A percentile compares a stretch with the other conserved stretches of the same genome.
These are phyloP conservation scores for Hanseniaspora hatyaiensis DNA, from an alignment of 805 yeast genomes.

Conservation along the genomic window DNA sequence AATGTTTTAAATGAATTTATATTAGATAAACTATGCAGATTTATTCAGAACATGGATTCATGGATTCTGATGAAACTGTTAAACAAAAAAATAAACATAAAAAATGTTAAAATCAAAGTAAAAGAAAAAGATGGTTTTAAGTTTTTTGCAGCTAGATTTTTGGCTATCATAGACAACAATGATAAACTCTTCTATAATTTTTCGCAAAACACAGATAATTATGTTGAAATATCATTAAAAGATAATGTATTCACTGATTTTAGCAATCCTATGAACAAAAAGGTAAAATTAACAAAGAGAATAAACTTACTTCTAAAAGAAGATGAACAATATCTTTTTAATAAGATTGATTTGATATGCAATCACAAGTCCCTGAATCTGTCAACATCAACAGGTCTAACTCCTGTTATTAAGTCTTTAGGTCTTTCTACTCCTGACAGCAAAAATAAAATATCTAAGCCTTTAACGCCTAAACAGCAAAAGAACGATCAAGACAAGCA, in stretches of 20 bases:
- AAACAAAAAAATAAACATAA: not conserved
- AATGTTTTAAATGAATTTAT: constrained; percentile 5
- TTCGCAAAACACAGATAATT: not conserved
- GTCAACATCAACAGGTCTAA: not conserved
- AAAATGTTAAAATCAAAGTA: not conserved
- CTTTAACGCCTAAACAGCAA: not conserved
- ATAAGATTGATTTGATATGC: not conserved
- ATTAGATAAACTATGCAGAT: constrained; percentile 1
- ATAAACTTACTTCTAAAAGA: not conserved
- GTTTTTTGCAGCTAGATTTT: constrained; percentile 2
- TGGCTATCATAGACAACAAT: not conserved
- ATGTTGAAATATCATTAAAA: not conserved
- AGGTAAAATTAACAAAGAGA: not conserved
- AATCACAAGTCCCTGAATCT: not conserved
- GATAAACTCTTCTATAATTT: constrained; percentile 1
- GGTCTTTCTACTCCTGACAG: not conserved
- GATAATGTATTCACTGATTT: not conserved
- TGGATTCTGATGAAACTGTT: constrained; percentile 13
- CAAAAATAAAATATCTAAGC: not conserved
- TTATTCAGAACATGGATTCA: constrained; percentile 13
- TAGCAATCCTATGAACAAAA: constrained; percentile 9
- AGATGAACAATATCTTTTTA: not conserved
- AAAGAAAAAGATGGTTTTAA: constrained; percentile 12
- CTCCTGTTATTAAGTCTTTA: not conserved
- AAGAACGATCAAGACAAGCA: not conserved